Evolutionary conservation across 1,284 basidiomycete genomes (phyloP).

Genomic region (Schizophyllum commune): DNA sequence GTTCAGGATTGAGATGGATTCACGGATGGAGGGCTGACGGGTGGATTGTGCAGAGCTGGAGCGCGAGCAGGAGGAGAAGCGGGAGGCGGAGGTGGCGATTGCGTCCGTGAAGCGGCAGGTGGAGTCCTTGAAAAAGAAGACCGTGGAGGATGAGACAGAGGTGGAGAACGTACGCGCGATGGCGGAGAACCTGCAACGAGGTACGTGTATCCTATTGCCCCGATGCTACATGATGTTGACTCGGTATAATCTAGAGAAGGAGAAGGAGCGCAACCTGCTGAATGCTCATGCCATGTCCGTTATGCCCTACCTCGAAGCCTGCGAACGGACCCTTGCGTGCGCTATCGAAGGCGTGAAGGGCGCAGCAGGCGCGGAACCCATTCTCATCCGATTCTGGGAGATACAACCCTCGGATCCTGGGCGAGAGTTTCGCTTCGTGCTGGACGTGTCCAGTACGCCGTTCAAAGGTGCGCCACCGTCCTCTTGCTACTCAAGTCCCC

Average conservation of each 20-base stretch:
- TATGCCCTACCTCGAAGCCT: conserved; percentile 47
- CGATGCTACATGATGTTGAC: background rate
- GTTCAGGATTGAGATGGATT: background rate
- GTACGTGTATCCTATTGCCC: conserved; percentile 26
- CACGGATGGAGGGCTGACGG: background rate
- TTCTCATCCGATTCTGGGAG: conserved; percentile 67
- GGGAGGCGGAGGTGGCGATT: conserved; percentile 57
- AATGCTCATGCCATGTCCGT: conserved; percentile 48
- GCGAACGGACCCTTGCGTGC: conserved; percentile 57
- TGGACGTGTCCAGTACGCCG: conserved; percentile 56
- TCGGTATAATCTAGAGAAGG: conserved; percentile 45
- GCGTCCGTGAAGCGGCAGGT: conserved; percentile 58
- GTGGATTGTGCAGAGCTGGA: conserved; percentile 47
- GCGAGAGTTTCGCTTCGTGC: conserved; percentile 66
- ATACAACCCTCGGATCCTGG: conserved; percentile 52
- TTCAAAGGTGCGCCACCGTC: conserved; percentile 55
- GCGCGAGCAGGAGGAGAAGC: conserved; percentile 61
- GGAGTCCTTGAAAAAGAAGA: conserved; percentile 46
- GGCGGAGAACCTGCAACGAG: conserved; percentile 52
- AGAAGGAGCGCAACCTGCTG: conserved; percentile 57
- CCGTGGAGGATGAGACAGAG: conserved; percentile 45
- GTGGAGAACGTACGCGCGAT: conserved; percentile 60
- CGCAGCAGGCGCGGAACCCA: conserved; percentile 36
- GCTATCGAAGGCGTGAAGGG: conserved; percentile 65
- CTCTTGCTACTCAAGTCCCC: conserved; percentile 1